Evolutionary conservation across 176 grass and related monocot species (phyloP).

Genomic region (Cocos nucifera): DNA sequence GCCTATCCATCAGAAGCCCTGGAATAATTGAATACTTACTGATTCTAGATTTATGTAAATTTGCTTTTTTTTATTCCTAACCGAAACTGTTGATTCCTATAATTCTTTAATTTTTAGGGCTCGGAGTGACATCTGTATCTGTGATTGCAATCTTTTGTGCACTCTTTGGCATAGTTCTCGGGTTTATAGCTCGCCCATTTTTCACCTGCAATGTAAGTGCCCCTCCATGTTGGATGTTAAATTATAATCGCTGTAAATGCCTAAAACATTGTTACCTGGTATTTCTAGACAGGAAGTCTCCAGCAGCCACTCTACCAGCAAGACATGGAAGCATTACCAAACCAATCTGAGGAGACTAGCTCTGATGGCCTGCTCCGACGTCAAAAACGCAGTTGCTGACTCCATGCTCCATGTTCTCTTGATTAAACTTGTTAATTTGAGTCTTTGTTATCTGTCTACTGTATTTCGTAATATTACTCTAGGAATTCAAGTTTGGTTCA

Average conservation of each 20-base stretch:
- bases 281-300: slow-evolving; percentile 55
- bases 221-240: background rate
- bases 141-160: slow-evolving; percentile 26
- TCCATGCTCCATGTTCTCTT: slow-evolving; percentile 12
- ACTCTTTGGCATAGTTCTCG: slow-evolving; percentile 23
- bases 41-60: too few species aligned
- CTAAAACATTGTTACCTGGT: slow-evolving; percentile 9
- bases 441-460: slow-evolving; percentile 23
- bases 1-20: too few species aligned
- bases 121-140: slow-evolving; percentile 19
- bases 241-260: background rate
- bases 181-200: slow-evolving; percentile 27
- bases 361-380: slow-evolving; percentile 43
- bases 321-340: slow-evolving; percentile 29
- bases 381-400: slow-evolving; percentile 44
- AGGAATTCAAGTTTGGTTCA: slow-evolving; percentile 5
- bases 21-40: too few species aligned
- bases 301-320: slow-evolving; percentile 47
- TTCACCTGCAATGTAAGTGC: slow-evolving; percentile 37
- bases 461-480: slow-evolving; percentile 27
- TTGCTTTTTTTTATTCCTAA: too few species aligned
- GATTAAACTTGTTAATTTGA: slow-evolving; percentile 24
- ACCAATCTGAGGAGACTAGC: slow-evolving; percentile 27
- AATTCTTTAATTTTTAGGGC: slow-evolving; percentile 19
- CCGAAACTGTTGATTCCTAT: too few species aligned